A percentile compares a stretch with the other conserved stretches of the same genome.
Evolutionary conservation across 1,284 basidiomycete genomes (phyloP).

Genomic region (Trichosporon sp.): DNA sequence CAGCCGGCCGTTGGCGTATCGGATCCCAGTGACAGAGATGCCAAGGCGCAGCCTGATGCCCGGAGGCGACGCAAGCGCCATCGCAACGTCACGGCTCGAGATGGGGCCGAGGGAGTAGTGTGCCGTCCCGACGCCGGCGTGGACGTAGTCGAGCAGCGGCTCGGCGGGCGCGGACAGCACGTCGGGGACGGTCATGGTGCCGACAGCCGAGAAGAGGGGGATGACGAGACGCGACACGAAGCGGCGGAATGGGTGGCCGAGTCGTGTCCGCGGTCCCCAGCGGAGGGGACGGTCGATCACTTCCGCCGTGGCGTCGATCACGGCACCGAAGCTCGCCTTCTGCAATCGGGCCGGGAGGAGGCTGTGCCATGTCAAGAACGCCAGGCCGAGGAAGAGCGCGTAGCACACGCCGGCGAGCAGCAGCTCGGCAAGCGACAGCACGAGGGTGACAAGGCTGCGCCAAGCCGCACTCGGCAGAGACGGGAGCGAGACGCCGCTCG

Average conservation of each 20-base stretch:
- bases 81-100: conserved; percentile 30
- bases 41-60: conserved; percentile 21
- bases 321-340: conserved; percentile 30
- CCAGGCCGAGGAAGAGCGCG: conserved; percentile 54
- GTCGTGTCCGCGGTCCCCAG: conserved; percentile 14
- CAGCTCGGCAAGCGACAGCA: conserved; percentile 43
- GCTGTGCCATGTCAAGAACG: conserved; percentile 52
- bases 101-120: conserved; percentile 34
- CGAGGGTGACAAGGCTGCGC: conserved; percentile 34
- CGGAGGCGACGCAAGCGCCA: conserved; percentile 20
- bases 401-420: conserved; percentile 54
- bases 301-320: conserved; percentile 22
- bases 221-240: conserved; percentile 57
- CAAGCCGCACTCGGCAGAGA: conserved; percentile 31
- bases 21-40: conserved; percentile 19
- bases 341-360: conserved; percentile 20
- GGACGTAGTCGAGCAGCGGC: conserved; percentile 38
- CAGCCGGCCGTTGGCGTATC: conserved; percentile 18
- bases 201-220: conserved; percentile 66
- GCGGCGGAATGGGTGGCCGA: conserved; percentile 50
- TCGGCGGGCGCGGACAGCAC: conserved; percentile 28
- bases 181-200: conserved; percentile 51
- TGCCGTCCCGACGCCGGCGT: conserved; percentile 34
- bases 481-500: conserved; percentile 55
- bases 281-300: conserved; percentile 15